Evolutionary conservation across 768 basidiomycete genomes (phyloP), one percentile per base, ranked within the genome.

Genomic region (Clitopilus hobsonii): DNA sequence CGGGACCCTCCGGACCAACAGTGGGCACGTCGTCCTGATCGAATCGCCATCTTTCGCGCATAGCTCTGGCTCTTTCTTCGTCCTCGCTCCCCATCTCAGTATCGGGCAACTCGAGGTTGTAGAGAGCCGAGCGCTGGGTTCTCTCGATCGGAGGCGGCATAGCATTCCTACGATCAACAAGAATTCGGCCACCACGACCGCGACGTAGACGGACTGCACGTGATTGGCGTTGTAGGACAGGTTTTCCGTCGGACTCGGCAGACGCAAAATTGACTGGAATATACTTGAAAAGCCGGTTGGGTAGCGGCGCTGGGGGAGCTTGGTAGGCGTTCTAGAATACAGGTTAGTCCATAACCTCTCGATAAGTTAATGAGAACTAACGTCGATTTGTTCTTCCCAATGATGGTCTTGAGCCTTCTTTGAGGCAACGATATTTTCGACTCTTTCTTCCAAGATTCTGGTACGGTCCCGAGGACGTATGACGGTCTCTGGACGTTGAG

Each of bases 351-450:
- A 51, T 2, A 18, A 25, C 10, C 25, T 11, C 13, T 7, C 22
- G 24, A 23, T 20, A 49, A 30, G 11, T 29, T 47, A 14, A 16
- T 14, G n/a, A 5, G 51, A 1, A 69, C 80, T 65, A 65, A 92
- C 89, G 69, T 97, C 94, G 59, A 91, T 78, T 52, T 78, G 75
- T 64, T 98, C 94, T 61, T 96, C 94, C 87, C 92, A 96, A 50
- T 84, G 80, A 49, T 85, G 80, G 62, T 94, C 89, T 49, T 77
- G 69, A 49, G 94, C 89, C 65, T 86, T 88, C 67, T 86, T 85
- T 49, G 74, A 74, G 23, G 68, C 73, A 64, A 88, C 68, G 45
- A 81, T 75, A n/a, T 75, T 74, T 63, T 87, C 89, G 66, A 88
- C 80, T 65, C 80, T 78, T 47, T 75, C 77, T 54, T 74, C 78